Percentiles rank a stretch among this genome's conserved stretches.
These are phyloP conservation scores for Nitzschia palea DNA, from an alignment of 108 stramenopile species.

Conservation along the genomic window DNA sequence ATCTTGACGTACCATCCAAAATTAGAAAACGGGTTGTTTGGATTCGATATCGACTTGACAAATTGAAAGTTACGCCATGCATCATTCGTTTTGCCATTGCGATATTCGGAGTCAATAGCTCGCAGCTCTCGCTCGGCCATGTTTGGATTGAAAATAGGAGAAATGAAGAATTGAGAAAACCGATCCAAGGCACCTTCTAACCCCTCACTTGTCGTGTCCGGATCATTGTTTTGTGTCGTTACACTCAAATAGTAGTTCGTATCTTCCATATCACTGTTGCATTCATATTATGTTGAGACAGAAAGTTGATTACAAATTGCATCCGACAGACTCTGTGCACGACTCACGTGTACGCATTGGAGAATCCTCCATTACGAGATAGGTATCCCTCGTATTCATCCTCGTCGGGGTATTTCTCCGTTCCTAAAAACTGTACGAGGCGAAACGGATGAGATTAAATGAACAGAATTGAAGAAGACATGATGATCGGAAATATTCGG, in stretches of 20 bases:
- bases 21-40: slow-evolving; percentile 74
- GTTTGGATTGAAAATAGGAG: slow-evolving; percentile 84
- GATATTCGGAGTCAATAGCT: slow-evolving; percentile 96
- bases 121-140: slow-evolving; percentile 92
- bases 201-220: slow-evolving; percentile 48
- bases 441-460: slow-evolving; percentile 14
- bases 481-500: not conserved
- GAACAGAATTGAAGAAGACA: too few species aligned
- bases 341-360: slow-evolving; percentile 92
- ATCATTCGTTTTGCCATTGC: slow-evolving; percentile 91
- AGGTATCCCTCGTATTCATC: slow-evolving; percentile 90
- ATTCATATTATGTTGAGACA: not conserved
- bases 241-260: slow-evolving; percentile 98
- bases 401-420: slow-evolving; percentile 91
- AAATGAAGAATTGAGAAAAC: slow-evolving; percentile 95
- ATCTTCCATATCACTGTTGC: slow-evolving; percentile 49
- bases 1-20: slow-evolving; percentile 50
- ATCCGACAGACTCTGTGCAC: not conserved
- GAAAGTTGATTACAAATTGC: not conserved
- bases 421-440: slow-evolving; percentile 83
- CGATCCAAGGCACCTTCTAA: slow-evolving; percentile 90
- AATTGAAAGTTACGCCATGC: slow-evolving; percentile 89
- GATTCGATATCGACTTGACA: slow-evolving; percentile 68
- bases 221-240: slow-evolving; percentile 38
- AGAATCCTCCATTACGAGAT: slow-evolving; percentile 80